Evolutionary conservation across 371 early-diverging fungal species (phyloP), one percentile per base, ranked within the genome.

Genomic region (Lichtheimia ramosa): DNA sequence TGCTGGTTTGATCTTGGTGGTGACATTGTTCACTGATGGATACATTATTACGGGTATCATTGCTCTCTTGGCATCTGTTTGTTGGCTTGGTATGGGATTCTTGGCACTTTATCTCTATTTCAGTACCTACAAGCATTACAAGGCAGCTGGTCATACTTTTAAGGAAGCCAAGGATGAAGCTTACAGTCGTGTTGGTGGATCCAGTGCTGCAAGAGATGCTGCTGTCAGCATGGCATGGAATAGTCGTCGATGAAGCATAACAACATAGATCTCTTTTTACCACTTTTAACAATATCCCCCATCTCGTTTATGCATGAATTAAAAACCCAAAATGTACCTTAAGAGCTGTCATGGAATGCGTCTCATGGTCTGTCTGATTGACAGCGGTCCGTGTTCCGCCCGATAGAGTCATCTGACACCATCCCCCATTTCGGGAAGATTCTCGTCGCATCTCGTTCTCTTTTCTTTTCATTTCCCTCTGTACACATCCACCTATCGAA

Each of bases 111-210:
- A 76, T 52, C 56, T 87, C 58, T 89, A 87, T 68, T 83, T 82
- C 55, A 77, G 71, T 55, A 90, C 92, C 7, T 84, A 90, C 71
- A 73, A 72, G 49, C 90, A 91, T 67, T 92, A 91, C 68, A 83
- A 86, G 55, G 83, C 80, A 25, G 87, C 84, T 15, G 94, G 95
- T 18, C 94, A 93, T 69, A 91, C 93, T 3, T 88, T 93, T 60
- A 80, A 84, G 48, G 88, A 88, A 60, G 94, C 95, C 51, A 92
- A 92, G 71, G 77, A 82, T 10, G 91, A 95, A 59, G 94, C 94
- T 2, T 66, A 66, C 54, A 65, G 73, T 6, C 76, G 74, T 18
- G 68, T 81, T 54, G 78, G 80, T 50, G 74, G 85, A 12, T 83
- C 85, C 0, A 75, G 60, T 24, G 68, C 75, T 40, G 83, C 77